A percentile compares a stretch with the other conserved stretches of the same genome.
Conservation (phyloP, 78 protist genomes). For the Dictyostelium discoideum region dicty_2.7 NC_007088.5:1276501-1277000, state of each 20-base stretch:
- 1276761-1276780: not conserved
- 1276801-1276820: not conserved
- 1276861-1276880: not conserved
- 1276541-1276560: slow-evolving; percentile 74
- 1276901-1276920: too few relatives aligned
- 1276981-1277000: too few relatives aligned
- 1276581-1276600: not conserved
- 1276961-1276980: too few relatives aligned
- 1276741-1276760: too few relatives aligned
- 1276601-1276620: not conserved
- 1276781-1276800: not conserved
- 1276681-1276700: not conserved
- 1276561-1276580: slow-evolving; percentile 13
- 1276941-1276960: too few relatives aligned
- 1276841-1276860: not conserved
- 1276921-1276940: too few relatives aligned
- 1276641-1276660: slow-evolving; percentile 3
- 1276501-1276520: slow-evolving; percentile 55
- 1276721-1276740: not conserved
- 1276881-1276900: not conserved
- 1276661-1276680: slow-evolving; percentile 64
- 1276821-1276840: not conserved
- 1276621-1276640: slow-evolving; percentile 1
- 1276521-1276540: slow-evolving; percentile 39
- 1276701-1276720: not conserved